Base-by-base conservation (phyloP, 305 asterid genomes). In the Petunia hybrid region DNA sequence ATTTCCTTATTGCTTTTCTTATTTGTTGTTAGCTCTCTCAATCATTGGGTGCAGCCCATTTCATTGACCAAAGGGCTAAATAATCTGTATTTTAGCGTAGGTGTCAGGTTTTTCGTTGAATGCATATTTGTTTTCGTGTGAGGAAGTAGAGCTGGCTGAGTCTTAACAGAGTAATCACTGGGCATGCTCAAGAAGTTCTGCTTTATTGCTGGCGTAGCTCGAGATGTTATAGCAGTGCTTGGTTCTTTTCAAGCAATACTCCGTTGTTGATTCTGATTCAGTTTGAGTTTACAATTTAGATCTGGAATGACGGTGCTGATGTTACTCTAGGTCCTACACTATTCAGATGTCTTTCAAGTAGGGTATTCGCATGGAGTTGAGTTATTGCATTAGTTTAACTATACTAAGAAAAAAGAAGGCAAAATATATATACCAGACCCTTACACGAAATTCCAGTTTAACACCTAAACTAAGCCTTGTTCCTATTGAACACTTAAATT, bases 331-430 rank as follows among this genome's bases (percentile, higher is more conserved):
- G 60, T 1, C 35, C 60, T 71, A 46, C 46, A 42, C 77, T 46
- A 71, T 46, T 46, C 46, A 71, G 60, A 46, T 71, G 77, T 46
- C 59, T 70, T 70, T 46, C 41, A 46, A 70, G 59, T 70, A 31
- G 61, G 77, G 77, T 4, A 70, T 46, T 70, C 60, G 31, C 61
- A 10, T 10, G 77, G 61, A 70, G 31, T 22, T 22, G 31, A 22
- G 43, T 70, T 70, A 70, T 39, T 70, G 6, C 56, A 46, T 71
- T 71, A 71, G 60, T 55, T 10, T 71, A 71, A 71, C 61, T 46
- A 71, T 8, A 31, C 31, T 22, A 22, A 22, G 31, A 22, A 22
- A 22, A 22, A 22, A 22, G 31, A 22, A 22, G 31, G 31, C 31
- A 22, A 22, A 22, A 22, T 22, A 22, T 22, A 22, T 22, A 22